Conservation (phyloP, 2,329 filamentous ascomycete species). For the Niveomyces coronatus region DNA sequence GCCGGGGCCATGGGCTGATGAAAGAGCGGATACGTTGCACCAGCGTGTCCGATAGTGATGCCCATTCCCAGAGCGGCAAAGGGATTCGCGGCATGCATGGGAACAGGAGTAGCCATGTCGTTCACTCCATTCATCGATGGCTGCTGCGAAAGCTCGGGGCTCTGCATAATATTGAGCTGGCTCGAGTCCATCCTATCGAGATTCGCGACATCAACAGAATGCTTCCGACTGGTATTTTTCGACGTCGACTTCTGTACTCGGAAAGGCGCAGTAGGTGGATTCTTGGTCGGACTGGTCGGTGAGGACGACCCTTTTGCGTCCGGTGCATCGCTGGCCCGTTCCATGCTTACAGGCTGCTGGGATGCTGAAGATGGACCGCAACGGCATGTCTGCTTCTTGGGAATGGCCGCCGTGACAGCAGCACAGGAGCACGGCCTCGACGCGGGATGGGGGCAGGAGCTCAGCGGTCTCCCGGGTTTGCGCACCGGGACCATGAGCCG, state of each 20-base stretch:
- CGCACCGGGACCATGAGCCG: conserved; percentile 60
- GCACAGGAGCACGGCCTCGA: conserved; percentile 52
- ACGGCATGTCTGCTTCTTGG: conserved; percentile 44
- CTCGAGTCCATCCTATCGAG: conserved; percentile 44
- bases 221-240: conserved; percentile 31
- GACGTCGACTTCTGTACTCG: conserved; percentile 35
- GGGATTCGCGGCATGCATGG: conserved; percentile 16
- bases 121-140: conserved; percentile 10
- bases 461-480: conserved; percentile 61
- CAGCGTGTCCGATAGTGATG: conserved; percentile 15
- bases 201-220: conserved; percentile 37
- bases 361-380: conserved; percentile 30
- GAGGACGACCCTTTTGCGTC: conserved; percentile 15
- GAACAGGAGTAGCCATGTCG: conserved; percentile 6
- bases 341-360: conserved; percentile 13
- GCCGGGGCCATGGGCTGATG: conserved; percentile 19
- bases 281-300: conserved; percentile 23
- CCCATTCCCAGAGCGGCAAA: conserved; percentile 21
- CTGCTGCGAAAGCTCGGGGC: conserved; percentile 19
- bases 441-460: conserved; percentile 56
- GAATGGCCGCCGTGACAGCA: conserved; percentile 54
- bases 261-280: conserved; percentile 23
- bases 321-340: conserved; percentile 17
- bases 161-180: conserved; percentile 37
- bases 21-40: conserved; percentile 23